Evolutionary conservation across 2,329 filamentous ascomycete genomes (phyloP).

Genomic region (Cytospora piceae): DNA sequence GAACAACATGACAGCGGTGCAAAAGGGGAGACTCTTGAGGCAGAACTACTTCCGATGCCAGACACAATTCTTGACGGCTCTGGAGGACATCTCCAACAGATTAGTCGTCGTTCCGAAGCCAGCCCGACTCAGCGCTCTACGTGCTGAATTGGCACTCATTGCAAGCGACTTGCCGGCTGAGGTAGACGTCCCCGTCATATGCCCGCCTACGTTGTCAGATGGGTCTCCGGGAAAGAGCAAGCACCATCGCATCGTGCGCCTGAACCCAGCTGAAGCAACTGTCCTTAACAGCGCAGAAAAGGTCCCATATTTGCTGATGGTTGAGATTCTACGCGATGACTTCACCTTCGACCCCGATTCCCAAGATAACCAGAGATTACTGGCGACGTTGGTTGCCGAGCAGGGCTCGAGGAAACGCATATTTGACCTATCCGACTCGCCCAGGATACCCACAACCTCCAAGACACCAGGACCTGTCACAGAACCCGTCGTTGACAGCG

Average conservation of each 20-base stretch:
- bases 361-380: slow-evolving; percentile 70
- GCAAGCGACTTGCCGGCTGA: slow-evolving; percentile 81
- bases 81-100: slow-evolving; percentile 85
- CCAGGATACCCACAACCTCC: slow-evolving; percentile 51
- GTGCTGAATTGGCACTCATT: slow-evolving; percentile 80
- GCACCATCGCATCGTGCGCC: slow-evolving; percentile 80
- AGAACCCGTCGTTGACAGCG: slow-evolving; percentile 66
- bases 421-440: slow-evolving; percentile 72
- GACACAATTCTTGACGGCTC: slow-evolving; percentile 77
- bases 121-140: slow-evolving; percentile 77
- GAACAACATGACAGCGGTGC: slow-evolving; percentile 63
- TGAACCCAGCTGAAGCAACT: slow-evolving; percentile 83
- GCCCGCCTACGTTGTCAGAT: slow-evolving; percentile 73
- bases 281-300: slow-evolving; percentile 86
- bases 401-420: slow-evolving; percentile 62
- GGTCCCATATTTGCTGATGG: slow-evolving; percentile 83
- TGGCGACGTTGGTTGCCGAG: slow-evolving; percentile 60
- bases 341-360: slow-evolving; percentile 81
- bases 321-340: slow-evolving; percentile 79
- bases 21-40: slow-evolving; percentile 73
- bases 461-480: slow-evolving; percentile 48
- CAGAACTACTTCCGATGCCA: slow-evolving; percentile 85
- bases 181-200: slow-evolving; percentile 82
- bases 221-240: slow-evolving; percentile 74
- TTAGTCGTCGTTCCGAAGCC: slow-evolving; percentile 81